Evolutionary conservation across 176 grass and related monocot genomes (phyloP).

Genomic region (Oryza australiensis): DNA sequence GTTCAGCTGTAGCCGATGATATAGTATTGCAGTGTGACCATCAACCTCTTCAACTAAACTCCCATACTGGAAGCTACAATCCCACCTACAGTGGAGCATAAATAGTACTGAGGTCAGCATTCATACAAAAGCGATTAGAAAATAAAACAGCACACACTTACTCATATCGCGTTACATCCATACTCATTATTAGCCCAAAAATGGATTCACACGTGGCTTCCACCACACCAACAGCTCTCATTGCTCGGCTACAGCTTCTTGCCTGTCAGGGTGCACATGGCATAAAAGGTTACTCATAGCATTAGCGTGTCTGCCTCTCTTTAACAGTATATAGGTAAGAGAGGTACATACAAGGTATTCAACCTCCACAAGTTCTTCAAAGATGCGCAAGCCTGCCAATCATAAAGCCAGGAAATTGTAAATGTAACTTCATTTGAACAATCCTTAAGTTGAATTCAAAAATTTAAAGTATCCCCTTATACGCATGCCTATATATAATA

Average conservation of each 20-base stretch:
- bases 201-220: constrained; percentile 89
- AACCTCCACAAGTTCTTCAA: constrained; percentile 83
- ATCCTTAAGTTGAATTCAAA: background rate
- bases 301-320: constrained; percentile 16
- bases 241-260: constrained; percentile 87
- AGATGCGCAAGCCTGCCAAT: constrained; percentile 84
- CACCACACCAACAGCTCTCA: constrained; percentile 94
- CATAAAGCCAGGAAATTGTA: constrained; percentile 17
- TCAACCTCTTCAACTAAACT: constrained; percentile 98
- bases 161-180: constrained; percentile 95
- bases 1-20: constrained; percentile 86
- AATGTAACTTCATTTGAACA: constrained; percentile 15
- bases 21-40: constrained; percentile 90
- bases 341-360: constrained; percentile 81
- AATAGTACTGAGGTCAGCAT: constrained; percentile 37
- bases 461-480: background rate
- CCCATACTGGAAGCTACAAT: constrained; percentile 95
- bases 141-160: constrained; percentile 48
- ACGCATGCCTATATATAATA: background rate
- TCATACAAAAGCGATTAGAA: constrained; percentile 7
- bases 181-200: constrained; percentile 98
- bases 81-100: constrained; percentile 65
- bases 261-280: constrained; percentile 65
- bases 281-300: constrained; percentile 30
- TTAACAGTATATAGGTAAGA: constrained; percentile 14